phyloP scores from a whole-genome alignment of 2,329 filamentous ascomycete genomes.

The Truncatella angustata region DNA sequence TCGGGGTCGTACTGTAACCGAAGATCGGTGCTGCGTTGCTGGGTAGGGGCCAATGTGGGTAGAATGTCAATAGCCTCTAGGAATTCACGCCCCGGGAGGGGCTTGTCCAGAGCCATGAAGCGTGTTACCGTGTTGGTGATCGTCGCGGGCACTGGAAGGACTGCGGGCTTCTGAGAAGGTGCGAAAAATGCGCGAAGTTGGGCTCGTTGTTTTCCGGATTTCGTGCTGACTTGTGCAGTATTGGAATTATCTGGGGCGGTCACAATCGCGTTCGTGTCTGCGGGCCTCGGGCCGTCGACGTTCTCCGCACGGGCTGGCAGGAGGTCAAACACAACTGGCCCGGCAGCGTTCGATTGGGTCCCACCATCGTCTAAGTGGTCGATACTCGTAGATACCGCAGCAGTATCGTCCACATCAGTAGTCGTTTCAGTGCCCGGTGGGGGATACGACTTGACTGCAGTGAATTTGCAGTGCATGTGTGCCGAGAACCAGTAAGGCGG shows the following conservation, averaged over 20 bases:
- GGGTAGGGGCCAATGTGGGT: too few species aligned
- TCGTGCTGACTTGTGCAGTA: too few species aligned
- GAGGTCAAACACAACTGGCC: not conserved
- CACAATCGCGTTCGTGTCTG: too few species aligned
- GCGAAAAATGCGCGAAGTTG: slow-evolving; percentile 77
- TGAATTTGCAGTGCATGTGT: slow-evolving; percentile 86
- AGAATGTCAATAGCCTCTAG: slow-evolving; percentile 78
- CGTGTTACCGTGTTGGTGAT: slow-evolving; percentile 78
- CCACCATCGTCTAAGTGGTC: slow-evolving; percentile 69
- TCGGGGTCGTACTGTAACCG: slow-evolving; percentile 90
- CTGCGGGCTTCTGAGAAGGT: too few species aligned
- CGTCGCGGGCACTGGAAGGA: slow-evolving; percentile 63
- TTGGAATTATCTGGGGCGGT: too few species aligned
- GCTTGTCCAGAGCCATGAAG: slow-evolving; percentile 93
- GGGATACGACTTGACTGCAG: slow-evolving; percentile 69
- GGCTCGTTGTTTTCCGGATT: too few species aligned
- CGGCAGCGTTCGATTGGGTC: slow-evolving; percentile 58
- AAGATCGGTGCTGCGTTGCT: too few species aligned
- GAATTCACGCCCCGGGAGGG: slow-evolving; percentile 74
- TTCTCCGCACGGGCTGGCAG: slow-evolving; percentile 10
- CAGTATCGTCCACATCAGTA: slow-evolving; percentile 15
- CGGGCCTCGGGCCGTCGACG: too few species aligned
- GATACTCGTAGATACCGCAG: slow-evolving; percentile 18
- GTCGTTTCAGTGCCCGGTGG: too few species aligned
- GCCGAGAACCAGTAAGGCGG: slow-evolving; percentile 91